Percentiles rank a stretch among this genome's conserved stretches.
Conservation (phyloP, 202 grass and related monocot species). For the Schoenoplectus tabernaemontani region DNA sequence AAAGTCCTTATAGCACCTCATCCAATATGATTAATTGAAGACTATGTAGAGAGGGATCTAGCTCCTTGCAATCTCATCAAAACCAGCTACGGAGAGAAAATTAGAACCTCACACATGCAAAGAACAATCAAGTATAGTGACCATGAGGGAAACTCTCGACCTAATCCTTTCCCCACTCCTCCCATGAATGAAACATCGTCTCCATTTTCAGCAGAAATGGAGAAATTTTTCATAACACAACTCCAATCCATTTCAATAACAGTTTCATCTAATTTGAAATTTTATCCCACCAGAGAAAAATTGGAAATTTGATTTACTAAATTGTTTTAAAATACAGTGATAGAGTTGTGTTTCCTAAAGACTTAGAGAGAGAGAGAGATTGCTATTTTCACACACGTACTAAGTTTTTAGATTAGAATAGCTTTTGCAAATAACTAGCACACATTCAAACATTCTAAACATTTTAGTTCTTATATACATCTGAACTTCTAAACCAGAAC, state of each 20-base stretch:
- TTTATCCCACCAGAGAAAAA: not conserved
- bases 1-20: not conserved
- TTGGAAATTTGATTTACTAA: not conserved
- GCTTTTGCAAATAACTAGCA: no score
- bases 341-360: no score
- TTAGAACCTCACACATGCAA: constrained; percentile 8
- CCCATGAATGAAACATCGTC: not conserved
- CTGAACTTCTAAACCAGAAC: no score
- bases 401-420: no score
- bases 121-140: constrained; percentile 18
- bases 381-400: no score
- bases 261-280: not conserved
- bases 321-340: no score
- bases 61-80: constrained; percentile 11
- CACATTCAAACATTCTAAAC: no score
- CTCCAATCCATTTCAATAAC: no score
- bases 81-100: not conserved
- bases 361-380: no score
- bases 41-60: constrained; percentile 18
- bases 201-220: not conserved
- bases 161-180: constrained; percentile 1
- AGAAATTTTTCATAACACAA: no score
- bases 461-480: no score
- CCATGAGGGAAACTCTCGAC: constrained; percentile 10
- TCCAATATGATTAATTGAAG: not conserved